Base-by-base conservation (phyloP, 495 filamentous ascomycete species). In the Astrothelium macrocarpum region DNA sequence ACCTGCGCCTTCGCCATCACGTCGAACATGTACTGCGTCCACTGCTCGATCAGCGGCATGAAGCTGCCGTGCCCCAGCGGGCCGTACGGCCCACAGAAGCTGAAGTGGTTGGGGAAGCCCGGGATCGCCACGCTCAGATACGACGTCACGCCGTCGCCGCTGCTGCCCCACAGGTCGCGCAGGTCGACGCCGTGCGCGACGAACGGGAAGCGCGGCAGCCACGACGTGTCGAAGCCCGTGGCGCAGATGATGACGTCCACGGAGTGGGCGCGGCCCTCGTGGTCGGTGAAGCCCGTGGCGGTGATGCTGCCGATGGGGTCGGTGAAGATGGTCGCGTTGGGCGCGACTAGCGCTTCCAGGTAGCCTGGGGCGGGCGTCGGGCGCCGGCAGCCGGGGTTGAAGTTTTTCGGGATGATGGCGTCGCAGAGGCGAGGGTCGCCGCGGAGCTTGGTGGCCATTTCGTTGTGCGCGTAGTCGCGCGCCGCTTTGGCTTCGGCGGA, bases 171-270 rank as follows among this genome's bases (percentile, higher is more conserved):
- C 20, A 75, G 53, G 32, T 73, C 67, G 18, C 66, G 70, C 20
- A 74, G 65, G 60, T 75, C 72, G 31, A 66, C 63, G 34, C 71
- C 70, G 20, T 59, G 20, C 20, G 67, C 68, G 58, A 74, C 65
- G 61, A 76, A 69, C 9, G 73, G 73, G 65, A 76, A 74, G 1
- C 70, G 71, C 20, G 74, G 72, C 9, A 70, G 68, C 72, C 70
- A 76, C 63, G 72, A 71, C 14, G 73, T 75, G 65, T 77, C 70
- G 64, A 77, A 77, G 32, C 75, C 75, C 16, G 75, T 75, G 2
- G 75, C 75, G 61, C 72, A 73, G 59, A 77, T 73, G 60, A 76
- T 71, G 25, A 74, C 71, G 36, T 77, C 74, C 18, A 70, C 71
- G n/a, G 70, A 66, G 62, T 74, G 71, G 16, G 67, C 45, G 14